Evolutionary conservation across 176 grass and related monocot genomes (phyloP).

Genomic region (Oryza officinalis): DNA sequence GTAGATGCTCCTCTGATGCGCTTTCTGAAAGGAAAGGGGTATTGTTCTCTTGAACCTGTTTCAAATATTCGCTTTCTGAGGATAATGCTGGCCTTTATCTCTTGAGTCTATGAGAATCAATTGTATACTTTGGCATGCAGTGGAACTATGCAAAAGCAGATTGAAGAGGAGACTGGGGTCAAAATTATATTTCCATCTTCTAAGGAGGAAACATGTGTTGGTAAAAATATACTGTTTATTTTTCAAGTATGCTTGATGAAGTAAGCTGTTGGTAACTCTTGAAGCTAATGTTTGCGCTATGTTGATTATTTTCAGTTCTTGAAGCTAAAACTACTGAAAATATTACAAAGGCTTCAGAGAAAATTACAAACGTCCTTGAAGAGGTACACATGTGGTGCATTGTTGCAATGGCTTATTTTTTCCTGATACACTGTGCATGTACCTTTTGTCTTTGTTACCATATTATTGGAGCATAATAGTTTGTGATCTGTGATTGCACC

Average conservation of each 20-base stretch:
- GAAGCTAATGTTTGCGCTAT: conserved; percentile 15
- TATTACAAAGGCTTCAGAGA: conserved; percentile 77
- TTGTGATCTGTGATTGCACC: conserved; percentile 1
- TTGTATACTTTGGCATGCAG: conserved; percentile 49
- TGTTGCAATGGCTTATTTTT: conserved; percentile 9
- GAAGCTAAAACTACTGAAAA: conserved; percentile 61
- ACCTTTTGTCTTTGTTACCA: not conserved
- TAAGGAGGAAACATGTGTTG: conserved; percentile 57
- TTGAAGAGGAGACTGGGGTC: conserved; percentile 71
- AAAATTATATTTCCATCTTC: conserved; percentile 72
- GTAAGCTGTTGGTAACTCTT: conserved; percentile 13
- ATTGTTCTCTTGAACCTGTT: conserved; percentile 33
- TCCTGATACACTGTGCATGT: not conserved
- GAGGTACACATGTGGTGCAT: conserved; percentile 49
- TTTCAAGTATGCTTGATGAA: conserved; percentile 9
- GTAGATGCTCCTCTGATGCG: conserved; percentile 65
- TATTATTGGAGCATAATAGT: not conserved
- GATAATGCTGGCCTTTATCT: conserved; percentile 11
- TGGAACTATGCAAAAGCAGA: conserved; percentile 71
- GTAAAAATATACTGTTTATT: conserved; percentile 37
- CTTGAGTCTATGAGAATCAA: not conserved
- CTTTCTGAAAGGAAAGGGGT: conserved; percentile 84
- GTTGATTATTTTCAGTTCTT: conserved; percentile 51
- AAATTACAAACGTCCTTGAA: conserved; percentile 56
- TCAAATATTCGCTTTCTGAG: not conserved